These are phyloP conservation scores for Aspergillus awamori DNA, from an alignment of 2,329 filamentous ascomycete species.

Conservation along the genomic window DNA sequence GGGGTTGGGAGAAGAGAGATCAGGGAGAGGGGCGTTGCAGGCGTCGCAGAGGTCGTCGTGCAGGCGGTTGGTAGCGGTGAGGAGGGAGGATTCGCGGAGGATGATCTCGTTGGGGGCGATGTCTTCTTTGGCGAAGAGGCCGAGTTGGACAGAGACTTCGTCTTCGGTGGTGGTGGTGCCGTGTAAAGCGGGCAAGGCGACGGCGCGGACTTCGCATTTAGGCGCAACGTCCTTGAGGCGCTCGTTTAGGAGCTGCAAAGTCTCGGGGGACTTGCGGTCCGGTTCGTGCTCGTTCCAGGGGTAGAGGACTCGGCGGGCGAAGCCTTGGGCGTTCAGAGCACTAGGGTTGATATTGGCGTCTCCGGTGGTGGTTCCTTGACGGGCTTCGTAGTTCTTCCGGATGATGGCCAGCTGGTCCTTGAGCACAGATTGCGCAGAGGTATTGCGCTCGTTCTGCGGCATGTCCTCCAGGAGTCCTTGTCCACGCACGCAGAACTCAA, in stretches of 20 bases:
- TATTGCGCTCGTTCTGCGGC: slow-evolving; percentile 10
- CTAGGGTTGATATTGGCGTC: slow-evolving; percentile 28
- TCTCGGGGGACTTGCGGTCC: slow-evolving; percentile 57
- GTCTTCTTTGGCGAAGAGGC: slow-evolving; percentile 83
- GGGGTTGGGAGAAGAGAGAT: slow-evolving; percentile 46
- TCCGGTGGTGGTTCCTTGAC: slow-evolving; percentile 8
- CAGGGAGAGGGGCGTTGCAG: slow-evolving; percentile 74
- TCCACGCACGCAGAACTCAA: slow-evolving; percentile 42
- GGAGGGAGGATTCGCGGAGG: slow-evolving; percentile 77
- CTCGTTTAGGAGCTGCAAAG: slow-evolving; percentile 70
- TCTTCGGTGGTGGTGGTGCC: slow-evolving; percentile 26
- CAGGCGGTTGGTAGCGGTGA: slow-evolving; percentile 86
- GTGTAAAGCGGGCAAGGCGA: slow-evolving; percentile 73
- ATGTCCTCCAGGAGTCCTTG: slow-evolving; percentile 26
- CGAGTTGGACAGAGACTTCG: slow-evolving; percentile 70
- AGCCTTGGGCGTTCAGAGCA: slow-evolving; percentile 42
- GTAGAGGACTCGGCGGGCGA: slow-evolving; percentile 59
- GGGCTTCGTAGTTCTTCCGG: slow-evolving; percentile 29
- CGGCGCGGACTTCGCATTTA: slow-evolving; percentile 77
- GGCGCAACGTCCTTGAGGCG: slow-evolving; percentile 71
- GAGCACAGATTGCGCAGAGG: slow-evolving; percentile 20
- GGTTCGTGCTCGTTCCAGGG: slow-evolving; percentile 66
- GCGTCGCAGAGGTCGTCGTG: slow-evolving; percentile 89
- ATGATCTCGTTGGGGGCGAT: slow-evolving; percentile 76
- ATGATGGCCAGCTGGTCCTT: slow-evolving; percentile 34